These are phyloP conservation scores for Medicago ruthenica DNA, from an alignment of 306 rosid genomes.

Conservation along the genomic window DNA sequence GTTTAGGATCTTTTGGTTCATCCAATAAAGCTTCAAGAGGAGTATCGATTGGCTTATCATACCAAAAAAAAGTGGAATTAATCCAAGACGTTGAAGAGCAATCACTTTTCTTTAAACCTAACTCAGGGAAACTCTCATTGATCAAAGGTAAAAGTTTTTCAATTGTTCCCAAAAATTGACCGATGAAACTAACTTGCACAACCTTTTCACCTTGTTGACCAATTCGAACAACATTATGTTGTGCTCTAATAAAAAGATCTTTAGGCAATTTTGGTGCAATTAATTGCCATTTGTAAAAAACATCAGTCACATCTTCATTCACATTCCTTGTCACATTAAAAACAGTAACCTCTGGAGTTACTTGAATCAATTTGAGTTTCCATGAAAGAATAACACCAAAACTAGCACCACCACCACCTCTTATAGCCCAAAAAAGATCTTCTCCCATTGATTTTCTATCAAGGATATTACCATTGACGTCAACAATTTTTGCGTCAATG, in stretches of 20 bases:
- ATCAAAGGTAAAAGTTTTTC: conserved; percentile 42
- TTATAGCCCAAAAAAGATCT: conserved; percentile 50
- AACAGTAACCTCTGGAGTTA: conserved; percentile 59
- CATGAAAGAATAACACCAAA: conserved; percentile 71
- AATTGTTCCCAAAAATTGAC: conserved; percentile 46
- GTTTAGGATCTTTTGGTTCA: background rate
- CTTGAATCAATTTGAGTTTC: conserved; percentile 56
- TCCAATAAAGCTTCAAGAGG: conserved; percentile 20
- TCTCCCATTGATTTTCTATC: conserved; percentile 49
- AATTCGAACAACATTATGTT: background rate
- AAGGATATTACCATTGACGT: conserved; percentile 37
- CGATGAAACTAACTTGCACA: conserved; percentile 40
- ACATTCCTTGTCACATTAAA: conserved; percentile 46
- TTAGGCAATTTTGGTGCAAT: conserved; percentile 45
- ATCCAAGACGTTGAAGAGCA: conserved; percentile 55
- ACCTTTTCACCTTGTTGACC: background rate
- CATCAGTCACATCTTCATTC: conserved; percentile 46
- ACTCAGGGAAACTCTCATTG: conserved; percentile 48
- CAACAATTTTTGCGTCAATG: conserved; percentile 40
- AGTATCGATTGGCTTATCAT: background rate
- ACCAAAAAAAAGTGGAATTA: conserved; percentile 47
- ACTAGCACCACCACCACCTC: conserved; percentile 61
- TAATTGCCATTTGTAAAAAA: conserved; percentile 57
- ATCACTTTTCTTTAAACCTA: conserved; percentile 50
- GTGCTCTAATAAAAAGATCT: conserved; percentile 46